Evolutionary conservation across 2,329 filamentous ascomycete species (phyloP).

Genomic region (Ophiostoma ips): DNA sequence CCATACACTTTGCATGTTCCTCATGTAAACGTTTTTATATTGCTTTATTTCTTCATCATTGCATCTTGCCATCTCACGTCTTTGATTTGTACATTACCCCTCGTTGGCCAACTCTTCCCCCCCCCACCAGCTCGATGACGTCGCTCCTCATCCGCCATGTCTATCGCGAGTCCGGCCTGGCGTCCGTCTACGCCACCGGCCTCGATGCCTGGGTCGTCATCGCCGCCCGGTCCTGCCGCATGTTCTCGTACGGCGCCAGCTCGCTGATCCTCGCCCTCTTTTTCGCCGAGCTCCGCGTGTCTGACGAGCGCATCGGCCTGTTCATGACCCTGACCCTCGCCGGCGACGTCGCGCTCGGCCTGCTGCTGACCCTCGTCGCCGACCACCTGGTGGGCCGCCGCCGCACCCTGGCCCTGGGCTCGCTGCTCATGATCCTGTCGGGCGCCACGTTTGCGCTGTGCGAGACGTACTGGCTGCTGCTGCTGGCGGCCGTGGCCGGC

Average conservation of each 20-base stretch:
- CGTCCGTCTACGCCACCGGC: slow-evolving; percentile 31
- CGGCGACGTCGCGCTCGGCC: slow-evolving; percentile 45
- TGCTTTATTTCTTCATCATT: too few relatives aligned
- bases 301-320: slow-evolving; percentile 45
- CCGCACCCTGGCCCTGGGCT: slow-evolving; percentile 37
- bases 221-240: slow-evolving; percentile 34
- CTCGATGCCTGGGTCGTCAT: slow-evolving; percentile 41
- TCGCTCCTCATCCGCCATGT: slow-evolving; percentile 8
- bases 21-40: too few relatives aligned
- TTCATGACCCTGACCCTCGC: slow-evolving; percentile 53
- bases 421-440: slow-evolving; percentile 41
- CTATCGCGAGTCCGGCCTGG: slow-evolving; percentile 34
- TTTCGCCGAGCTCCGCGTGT: slow-evolving; percentile 39
- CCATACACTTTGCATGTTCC: too few relatives aligned
- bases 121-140: slow-evolving; percentile 2
- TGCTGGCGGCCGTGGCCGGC: slow-evolving; percentile 43
- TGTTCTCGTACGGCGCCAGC: slow-evolving; percentile 50
- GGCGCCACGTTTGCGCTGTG: slow-evolving; percentile 38
- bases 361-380: slow-evolving; percentile 43
- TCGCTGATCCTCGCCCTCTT: slow-evolving; percentile 49
- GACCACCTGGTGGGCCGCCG: slow-evolving; percentile 44
- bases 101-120: not conserved
- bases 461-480: slow-evolving; percentile 44
- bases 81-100: too few relatives aligned
- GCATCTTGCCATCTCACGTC: too few relatives aligned